Evolutionary conservation across 169 alveolate species (phyloP).

Genomic region (Plasmodium gallinaceum): DNA sequence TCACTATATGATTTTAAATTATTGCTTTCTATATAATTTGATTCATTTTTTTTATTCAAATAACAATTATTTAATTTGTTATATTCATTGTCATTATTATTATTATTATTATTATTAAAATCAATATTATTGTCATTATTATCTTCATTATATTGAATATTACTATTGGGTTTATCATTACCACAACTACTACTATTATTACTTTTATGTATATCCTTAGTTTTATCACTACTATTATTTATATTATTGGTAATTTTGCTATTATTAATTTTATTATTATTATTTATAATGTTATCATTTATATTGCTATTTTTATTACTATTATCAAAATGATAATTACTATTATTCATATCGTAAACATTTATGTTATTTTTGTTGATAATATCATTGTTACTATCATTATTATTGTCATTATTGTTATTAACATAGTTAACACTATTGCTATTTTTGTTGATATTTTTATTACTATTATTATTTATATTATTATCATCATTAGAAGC

Average conservation of each 20-base stretch:
- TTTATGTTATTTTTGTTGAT: not conserved
- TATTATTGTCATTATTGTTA: too few species aligned
- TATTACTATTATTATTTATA: too few species aligned
- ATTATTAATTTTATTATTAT: not conserved
- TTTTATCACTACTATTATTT: not conserved
- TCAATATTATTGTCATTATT: not conserved
- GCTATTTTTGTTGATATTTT: too few species aligned
- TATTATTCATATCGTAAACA: not conserved
- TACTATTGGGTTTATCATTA: not conserved
- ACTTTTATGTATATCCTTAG: not conserved
- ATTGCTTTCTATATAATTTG: not conserved
- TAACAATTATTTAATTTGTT: too few species aligned
- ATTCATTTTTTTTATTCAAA: not conserved
- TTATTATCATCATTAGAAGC: too few species aligned
- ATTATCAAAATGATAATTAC: not conserved
- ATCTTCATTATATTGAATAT: not conserved
- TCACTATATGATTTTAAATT: not conserved
- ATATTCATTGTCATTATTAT: too few species aligned
- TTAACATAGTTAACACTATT: too few species aligned
- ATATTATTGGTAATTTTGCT: not conserved
- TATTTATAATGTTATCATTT: not conserved
- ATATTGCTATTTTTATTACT: not conserved
- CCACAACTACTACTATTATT: not conserved
- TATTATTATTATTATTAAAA: too few species aligned
- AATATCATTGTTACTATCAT: too few species aligned